Evolutionary conservation across 495 filamentous ascomycete genomes (phyloP).

Genomic region (Parathielavia hyrcaniae): DNA sequence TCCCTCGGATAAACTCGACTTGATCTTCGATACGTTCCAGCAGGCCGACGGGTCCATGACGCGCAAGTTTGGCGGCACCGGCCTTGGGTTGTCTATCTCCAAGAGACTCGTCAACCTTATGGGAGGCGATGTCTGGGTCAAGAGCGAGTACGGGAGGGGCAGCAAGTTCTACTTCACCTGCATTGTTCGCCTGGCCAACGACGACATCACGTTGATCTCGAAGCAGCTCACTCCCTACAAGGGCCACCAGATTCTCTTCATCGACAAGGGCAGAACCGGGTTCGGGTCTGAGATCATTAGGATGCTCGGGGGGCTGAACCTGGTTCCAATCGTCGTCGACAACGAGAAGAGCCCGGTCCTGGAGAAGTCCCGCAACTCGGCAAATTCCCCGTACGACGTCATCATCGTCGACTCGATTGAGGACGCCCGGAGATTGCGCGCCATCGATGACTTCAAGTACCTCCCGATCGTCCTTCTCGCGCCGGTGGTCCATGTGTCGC

Average conservation of each 20-base stretch:
- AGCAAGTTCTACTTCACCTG: slow-evolving; percentile 98
- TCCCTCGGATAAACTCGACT: slow-evolving; percentile 86
- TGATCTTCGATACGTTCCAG: slow-evolving; percentile 99
- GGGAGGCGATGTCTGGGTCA: slow-evolving; percentile 97
- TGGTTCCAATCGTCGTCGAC: slow-evolving; percentile 76
- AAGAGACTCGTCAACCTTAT: slow-evolving; percentile 93
- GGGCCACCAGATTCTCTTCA: slow-evolving; percentile 88
- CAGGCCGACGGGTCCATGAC: slow-evolving; percentile 98
- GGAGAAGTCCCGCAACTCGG: slow-evolving; percentile 44
- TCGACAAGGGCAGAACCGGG: slow-evolving; percentile 85
- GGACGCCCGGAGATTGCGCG: slow-evolving; percentile 75
- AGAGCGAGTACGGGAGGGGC: slow-evolving; percentile 84
- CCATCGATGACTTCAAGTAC: slow-evolving; percentile 93
- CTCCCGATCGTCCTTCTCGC: slow-evolving; percentile 93
- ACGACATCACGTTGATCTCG: slow-evolving; percentile 71
- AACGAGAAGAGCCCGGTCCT: slow-evolving; percentile 51
- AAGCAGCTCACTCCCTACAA: slow-evolving; percentile 84
- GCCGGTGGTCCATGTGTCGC: slow-evolving; percentile 81
- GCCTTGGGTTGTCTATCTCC: slow-evolving; percentile 92
- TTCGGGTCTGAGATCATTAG: slow-evolving; percentile 67
- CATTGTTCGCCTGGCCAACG: slow-evolving; percentile 77
- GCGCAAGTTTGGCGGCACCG: slow-evolving; percentile 92
- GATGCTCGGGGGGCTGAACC: slow-evolving; percentile 72
- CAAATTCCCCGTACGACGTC: slow-evolving; percentile 75
- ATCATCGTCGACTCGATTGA: slow-evolving; percentile 95